Conservation (phyloP, 2,329 filamentous ascomycete genomes). For the Stemphylium beticola region DNA sequence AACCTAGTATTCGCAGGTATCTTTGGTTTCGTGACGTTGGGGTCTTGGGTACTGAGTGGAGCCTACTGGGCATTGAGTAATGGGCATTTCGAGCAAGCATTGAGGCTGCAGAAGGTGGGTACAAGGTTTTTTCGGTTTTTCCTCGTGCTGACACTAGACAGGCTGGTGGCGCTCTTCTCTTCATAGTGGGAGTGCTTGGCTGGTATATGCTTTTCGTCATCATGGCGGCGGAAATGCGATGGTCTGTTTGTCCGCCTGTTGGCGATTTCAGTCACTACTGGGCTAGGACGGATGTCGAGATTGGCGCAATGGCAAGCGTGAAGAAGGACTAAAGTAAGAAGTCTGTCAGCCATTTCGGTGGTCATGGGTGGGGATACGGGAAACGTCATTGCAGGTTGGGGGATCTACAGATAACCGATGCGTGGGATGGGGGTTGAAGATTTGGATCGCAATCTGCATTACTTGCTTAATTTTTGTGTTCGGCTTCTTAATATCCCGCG, state of each 20-base stretch:
- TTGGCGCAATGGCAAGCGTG: constrained; percentile 31
- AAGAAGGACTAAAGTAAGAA: constrained; percentile 30
- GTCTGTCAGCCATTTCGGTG: no score
- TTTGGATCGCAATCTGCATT: background rate
- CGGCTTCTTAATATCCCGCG: background rate
- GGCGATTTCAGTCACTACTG: constrained; percentile 60
- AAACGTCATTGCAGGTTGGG: background rate
- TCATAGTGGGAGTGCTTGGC: constrained; percentile 56
- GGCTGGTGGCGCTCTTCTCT: constrained; percentile 49
- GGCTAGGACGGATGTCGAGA: constrained; percentile 41
- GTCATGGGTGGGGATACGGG: background rate
- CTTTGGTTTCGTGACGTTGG: constrained; percentile 56
- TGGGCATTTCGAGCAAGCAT: constrained; percentile 53
- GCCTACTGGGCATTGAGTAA: constrained; percentile 58
- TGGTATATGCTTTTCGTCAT: constrained; percentile 63
- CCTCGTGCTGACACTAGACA: constrained; percentile 14
- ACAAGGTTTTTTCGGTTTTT: no score
- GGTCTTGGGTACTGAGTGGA: constrained; percentile 54
- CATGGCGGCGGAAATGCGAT: constrained; percentile 61
- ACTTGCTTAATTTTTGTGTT: no score
- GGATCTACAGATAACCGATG: background rate
- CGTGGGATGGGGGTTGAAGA: background rate
- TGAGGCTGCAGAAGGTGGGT: constrained; percentile 55
- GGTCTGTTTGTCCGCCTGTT: constrained; percentile 57
- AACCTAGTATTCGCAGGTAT: constrained; percentile 59